Evolutionary conservation across 1,139 yeast species (phyloP).

Genomic region (Diutina pseudorugosa): DNA sequence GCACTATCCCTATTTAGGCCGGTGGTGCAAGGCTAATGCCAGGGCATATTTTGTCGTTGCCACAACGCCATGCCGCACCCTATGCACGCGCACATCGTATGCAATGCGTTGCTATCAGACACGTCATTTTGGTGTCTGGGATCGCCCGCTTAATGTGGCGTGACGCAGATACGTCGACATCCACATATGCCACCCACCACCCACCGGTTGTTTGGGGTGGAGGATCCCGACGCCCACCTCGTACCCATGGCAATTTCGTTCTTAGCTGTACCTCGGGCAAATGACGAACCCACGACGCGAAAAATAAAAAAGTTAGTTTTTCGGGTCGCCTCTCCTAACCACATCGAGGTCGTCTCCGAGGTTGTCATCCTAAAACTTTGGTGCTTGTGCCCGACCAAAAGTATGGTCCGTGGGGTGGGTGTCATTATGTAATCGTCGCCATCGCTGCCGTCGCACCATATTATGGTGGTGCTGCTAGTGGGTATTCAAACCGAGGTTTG

Average conservation of each 20-base stretch:
- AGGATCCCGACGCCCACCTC: neutral
- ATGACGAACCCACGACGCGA: neutral
- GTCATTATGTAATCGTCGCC: too few relatives aligned
- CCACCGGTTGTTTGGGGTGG: neutral
- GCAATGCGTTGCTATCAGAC: neutral
- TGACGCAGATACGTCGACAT: neutral
- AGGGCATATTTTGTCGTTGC: neutral
- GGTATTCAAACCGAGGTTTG: neutral
- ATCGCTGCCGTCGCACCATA: neutral
- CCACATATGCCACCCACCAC: neutral
- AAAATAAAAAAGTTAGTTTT: too few relatives aligned
- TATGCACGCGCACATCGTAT: neutral
- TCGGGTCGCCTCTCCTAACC: too few relatives aligned
- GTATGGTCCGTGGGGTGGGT: too few relatives aligned
- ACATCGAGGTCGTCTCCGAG: too few relatives aligned
- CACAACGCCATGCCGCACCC: neutral
- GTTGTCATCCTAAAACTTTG: too few relatives aligned
- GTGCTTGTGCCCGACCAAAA: too few relatives aligned
- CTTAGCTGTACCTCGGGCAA: too few relatives aligned
- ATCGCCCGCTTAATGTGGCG: neutral
- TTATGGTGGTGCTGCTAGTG: too few relatives aligned
- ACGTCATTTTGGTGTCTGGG: neutral
- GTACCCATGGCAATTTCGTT: neutral
- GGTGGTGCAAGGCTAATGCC: neutral
- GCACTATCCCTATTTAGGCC: neutral